Evolutionary conservation across 1,284 basidiomycete genomes (phyloP), one percentile per base, ranked within the genome.

Genomic region (Porphyrellus sp.): DNA sequence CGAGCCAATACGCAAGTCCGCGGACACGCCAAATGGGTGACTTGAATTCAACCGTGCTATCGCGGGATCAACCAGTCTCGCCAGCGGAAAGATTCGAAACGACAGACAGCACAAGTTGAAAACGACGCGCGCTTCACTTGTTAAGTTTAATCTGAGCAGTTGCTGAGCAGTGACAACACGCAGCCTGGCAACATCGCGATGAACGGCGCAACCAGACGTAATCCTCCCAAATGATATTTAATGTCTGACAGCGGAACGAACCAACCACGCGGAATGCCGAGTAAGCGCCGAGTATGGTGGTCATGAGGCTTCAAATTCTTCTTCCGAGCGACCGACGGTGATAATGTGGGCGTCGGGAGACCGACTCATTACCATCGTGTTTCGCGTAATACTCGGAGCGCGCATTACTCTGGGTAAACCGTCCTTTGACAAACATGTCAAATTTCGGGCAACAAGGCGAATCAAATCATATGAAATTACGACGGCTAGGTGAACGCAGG

Each of bases 241-340:
- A 68, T 82, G 73, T 83, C 64, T 74, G 81, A 82, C 81, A 83
- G 71, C 80, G 74, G 82, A 83, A 83, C 81, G 81, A 83, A 72
- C 81, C 76, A 67, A 68, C 62, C 73, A 69, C 65, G 68, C 64
- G 65, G 60, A 64, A 47, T n/a, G 28, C 18, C 51, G 24, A 46
- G 30, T 18, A n/a, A 42, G n/a, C 24, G n/a, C 20, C 39, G 53
- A 49, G 53, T 27, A 42, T 18, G 46, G 62, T 53, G 71, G 78
- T 76, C 78, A 80, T 76, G 58, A 64, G 63, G 66, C 75, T 75
- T 81, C 79, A 60, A 55, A 69, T 76, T 55, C 31, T 69, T 77
- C 54, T 77, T 62, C 75, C 77, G 79, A 78, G 72, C 47, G 41
- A 57, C 53, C 33, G 52, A 49, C 67, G 73, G 65, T 64, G 68